A percentile compares a stretch with the other conserved stretches of the same genome.
Conservation (phyloP, 805 yeast genomes). For the Candida wancherniae region DNA sequence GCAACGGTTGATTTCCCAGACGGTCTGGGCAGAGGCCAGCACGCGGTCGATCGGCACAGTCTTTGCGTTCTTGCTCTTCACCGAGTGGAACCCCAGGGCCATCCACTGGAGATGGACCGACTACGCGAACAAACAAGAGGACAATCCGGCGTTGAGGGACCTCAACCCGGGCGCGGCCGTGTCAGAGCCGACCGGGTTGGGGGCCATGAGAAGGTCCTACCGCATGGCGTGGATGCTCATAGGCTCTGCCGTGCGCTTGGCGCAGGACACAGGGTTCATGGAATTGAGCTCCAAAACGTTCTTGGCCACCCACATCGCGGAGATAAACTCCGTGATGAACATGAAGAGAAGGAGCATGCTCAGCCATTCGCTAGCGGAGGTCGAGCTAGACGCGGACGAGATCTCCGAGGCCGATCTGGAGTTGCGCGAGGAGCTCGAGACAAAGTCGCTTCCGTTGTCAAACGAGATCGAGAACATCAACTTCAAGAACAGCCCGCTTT, state of each 20-base stretch:
- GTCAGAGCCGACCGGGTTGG: conserved; percentile 60
- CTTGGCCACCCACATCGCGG: conserved; percentile 80
- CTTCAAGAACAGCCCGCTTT: conserved; percentile 26
- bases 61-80: conserved; percentile 73
- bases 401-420: conserved; percentile 32
- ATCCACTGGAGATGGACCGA: conserved; percentile 86
- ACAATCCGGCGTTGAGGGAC: conserved; percentile 15
- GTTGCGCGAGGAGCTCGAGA: conserved; percentile 23
- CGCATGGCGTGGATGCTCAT: conserved; percentile 93
- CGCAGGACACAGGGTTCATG: conserved; percentile 81
- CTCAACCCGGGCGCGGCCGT: conserved; percentile 6
- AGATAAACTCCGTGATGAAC: conserved; percentile 76
- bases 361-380: conserved; percentile 64
- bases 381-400: conserved; percentile 48
- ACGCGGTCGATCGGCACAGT: conserved; percentile 85
- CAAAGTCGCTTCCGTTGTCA: conserved; percentile 25
- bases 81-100: conserved; percentile 96
- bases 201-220: conserved; percentile 81
- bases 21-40: conserved; percentile 92
- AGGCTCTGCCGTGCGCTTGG: conserved; percentile 80
- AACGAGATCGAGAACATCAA: conserved; percentile 25
- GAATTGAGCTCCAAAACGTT: conserved; percentile 69
- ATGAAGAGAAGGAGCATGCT: conserved; percentile 76
- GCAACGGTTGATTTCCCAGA: conserved; percentile 73
- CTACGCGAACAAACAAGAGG: conserved; percentile 64